A percentile compares a stretch with the other conserved stretches of the same genome.
phyloP scores from a whole-genome alignment of 2,329 filamentous ascomycete genomes.

The Beauveria sp. region DNA sequence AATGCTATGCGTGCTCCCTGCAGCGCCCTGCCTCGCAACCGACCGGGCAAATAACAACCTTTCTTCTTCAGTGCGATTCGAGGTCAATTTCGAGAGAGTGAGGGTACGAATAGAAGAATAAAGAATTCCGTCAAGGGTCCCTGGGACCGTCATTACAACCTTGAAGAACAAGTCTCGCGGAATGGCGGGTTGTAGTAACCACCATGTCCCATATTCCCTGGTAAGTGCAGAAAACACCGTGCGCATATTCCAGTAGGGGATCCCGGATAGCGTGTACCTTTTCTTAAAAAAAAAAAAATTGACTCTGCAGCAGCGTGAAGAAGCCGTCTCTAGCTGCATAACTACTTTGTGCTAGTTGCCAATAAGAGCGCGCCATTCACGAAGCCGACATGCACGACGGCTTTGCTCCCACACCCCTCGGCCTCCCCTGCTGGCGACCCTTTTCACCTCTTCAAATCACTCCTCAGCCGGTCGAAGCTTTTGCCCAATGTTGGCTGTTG shows the following conservation, averaged over 20 bases:
- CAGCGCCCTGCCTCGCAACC: no score
- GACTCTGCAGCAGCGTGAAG: neutral
- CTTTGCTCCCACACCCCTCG: no score
- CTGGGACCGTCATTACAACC: neutral
- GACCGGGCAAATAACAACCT: no score
- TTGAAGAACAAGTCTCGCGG: neutral
- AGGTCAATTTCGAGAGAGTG: neutral
- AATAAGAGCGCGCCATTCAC: no score
- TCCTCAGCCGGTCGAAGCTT: neutral
- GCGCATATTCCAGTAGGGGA: neutral
- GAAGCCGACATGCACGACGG: no score
- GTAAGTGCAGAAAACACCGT: slow-evolving; percentile 2
- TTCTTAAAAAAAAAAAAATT: neutral
- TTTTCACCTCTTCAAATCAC: no score
- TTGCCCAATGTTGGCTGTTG: slow-evolving; percentile 1
- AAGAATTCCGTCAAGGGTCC: neutral
- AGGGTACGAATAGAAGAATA: neutral
- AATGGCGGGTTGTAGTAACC: neutral
- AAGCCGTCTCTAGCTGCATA: neutral
- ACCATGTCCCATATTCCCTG: neutral
- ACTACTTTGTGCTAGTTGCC: no score
- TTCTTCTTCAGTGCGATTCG: no score
- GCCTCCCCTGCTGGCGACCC: no score
- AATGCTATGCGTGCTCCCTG: no score
- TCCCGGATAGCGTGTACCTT: neutral